Conservation (phyloP, 495 filamentous ascomycete genomes). For the Usnea hakonensis region DNA sequence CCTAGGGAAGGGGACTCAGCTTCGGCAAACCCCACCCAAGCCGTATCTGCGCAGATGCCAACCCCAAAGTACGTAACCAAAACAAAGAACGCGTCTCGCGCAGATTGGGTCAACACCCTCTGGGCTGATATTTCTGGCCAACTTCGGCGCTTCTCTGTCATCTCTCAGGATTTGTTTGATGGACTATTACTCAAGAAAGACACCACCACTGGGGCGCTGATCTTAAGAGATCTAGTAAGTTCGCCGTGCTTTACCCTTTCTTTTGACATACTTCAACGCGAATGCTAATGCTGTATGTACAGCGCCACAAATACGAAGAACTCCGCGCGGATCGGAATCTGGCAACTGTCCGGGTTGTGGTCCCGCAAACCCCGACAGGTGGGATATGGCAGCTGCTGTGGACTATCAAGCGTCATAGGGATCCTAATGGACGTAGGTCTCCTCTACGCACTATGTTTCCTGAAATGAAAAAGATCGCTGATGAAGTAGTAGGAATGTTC, state of each 20-base stretch:
- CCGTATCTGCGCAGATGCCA: too few species aligned
- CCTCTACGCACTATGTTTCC: too few species aligned
- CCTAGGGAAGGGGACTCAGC: too few species aligned
- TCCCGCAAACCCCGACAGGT: neutral
- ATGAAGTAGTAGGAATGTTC: neutral
- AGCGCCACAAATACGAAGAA: neutral
- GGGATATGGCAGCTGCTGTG: neutral
- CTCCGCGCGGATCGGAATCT: neutral
- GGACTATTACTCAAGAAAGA: neutral
- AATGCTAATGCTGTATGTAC: neutral
- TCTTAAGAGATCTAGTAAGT: neutral
- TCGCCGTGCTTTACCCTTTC: neutral
- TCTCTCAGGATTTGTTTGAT: neutral
- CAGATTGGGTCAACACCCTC: neutral
- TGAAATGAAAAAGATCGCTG: neutral
- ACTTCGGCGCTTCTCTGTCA: neutral
- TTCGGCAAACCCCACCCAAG: too few species aligned
- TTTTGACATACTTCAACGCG: neutral
- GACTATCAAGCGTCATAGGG: neutral
- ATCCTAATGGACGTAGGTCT: neutral
- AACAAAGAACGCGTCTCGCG: neutral
- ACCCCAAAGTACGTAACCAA: neutral
- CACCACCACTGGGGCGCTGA: neutral
- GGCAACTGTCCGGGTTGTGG: neutral
- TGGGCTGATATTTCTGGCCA: constrained; percentile 3